These are phyloP conservation scores for Penicillium nordicum DNA, from an alignment of 2,329 filamentous ascomycete genomes.

Conservation along the genomic window DNA sequence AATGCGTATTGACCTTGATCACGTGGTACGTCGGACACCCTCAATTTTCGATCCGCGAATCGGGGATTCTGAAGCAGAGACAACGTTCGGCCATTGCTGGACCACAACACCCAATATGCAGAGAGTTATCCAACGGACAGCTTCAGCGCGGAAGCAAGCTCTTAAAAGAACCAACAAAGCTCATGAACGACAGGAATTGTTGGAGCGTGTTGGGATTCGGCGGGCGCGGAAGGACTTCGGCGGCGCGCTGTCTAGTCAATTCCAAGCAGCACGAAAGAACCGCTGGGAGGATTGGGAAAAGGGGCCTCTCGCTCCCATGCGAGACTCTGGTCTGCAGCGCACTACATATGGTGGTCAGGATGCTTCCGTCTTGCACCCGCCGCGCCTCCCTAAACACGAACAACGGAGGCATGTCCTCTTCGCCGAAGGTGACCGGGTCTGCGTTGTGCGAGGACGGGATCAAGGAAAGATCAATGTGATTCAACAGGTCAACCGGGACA, in stretches of 20 bases:
- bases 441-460: slow-evolving; percentile 72
- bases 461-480: slow-evolving; percentile 82
- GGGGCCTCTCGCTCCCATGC: slow-evolving; percentile 73
- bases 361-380: slow-evolving; percentile 33
- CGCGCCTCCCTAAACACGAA: slow-evolving; percentile 41
- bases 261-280: slow-evolving; percentile 52
- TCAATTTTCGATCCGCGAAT: slow-evolving; percentile 27
- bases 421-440: slow-evolving; percentile 71
- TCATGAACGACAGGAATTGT: slow-evolving; percentile 40
- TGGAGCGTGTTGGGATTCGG: slow-evolving; percentile 31
- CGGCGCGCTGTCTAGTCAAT: slow-evolving; percentile 34
- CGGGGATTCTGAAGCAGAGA: slow-evolving; percentile 15
- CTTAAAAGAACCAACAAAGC: slow-evolving; percentile 45
- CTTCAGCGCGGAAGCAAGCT: slow-evolving; percentile 64
- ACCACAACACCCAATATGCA: slow-evolving; percentile 55
- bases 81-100: slow-evolving; percentile 31
- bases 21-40: slow-evolving; percentile 21
- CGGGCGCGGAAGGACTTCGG: slow-evolving; percentile 32
- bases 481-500: slow-evolving; percentile 51
- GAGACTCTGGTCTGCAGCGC: slow-evolving; percentile 61
- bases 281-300: slow-evolving; percentile 74
- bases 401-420: slow-evolving; percentile 57
- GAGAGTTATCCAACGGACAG: slow-evolving; percentile 65
- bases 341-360: slow-evolving; percentile 59
- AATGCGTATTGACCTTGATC: not conserved